These are phyloP conservation scores for Venturia asperata DNA, from an alignment of 2,329 filamentous ascomycete genomes.

Conservation along the genomic window DNA sequence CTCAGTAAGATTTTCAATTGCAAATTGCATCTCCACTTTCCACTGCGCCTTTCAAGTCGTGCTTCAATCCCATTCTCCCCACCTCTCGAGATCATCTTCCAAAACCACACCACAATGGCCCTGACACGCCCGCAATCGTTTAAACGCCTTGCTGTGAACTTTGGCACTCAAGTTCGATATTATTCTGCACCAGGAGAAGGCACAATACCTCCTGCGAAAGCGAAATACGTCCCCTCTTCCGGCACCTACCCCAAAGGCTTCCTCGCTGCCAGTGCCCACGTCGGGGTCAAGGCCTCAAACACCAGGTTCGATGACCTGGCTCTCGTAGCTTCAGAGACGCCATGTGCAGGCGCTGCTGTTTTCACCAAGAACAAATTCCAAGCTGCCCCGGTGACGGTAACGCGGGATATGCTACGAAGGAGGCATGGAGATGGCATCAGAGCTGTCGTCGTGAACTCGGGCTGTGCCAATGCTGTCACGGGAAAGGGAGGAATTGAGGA, in stretches of 20 bases:
- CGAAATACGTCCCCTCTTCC: slow-evolving; percentile 78
- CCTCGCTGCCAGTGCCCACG: slow-evolving; percentile 75
- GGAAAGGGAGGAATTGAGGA: slow-evolving; percentile 84
- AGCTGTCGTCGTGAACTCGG: slow-evolving; percentile 86
- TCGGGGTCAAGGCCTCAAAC: slow-evolving; percentile 90
- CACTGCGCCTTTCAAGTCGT: background rate
- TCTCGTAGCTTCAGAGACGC: slow-evolving; percentile 75
- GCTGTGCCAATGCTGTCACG: slow-evolving; percentile 95
- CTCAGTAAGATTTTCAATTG: background rate
- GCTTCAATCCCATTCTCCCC: background rate
- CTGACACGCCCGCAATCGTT: slow-evolving; percentile 12
- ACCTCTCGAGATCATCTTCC: background rate
- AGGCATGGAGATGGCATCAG: slow-evolving; percentile 63
- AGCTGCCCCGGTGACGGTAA: slow-evolving; percentile 87
- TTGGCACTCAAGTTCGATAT: slow-evolving; percentile 4
- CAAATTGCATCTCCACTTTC: background rate
- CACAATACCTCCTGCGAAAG: slow-evolving; percentile 68
- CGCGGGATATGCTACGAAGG: slow-evolving; percentile 61
- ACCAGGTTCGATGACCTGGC: slow-evolving; percentile 87
- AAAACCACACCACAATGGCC: slow-evolving; percentile 4
- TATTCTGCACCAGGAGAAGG: slow-evolving; percentile 56
- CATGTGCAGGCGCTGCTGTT: slow-evolving; percentile 81
- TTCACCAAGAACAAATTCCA: slow-evolving; percentile 99
- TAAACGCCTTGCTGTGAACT: slow-evolving; percentile 7
- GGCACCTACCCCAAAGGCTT: slow-evolving; percentile 91